A percentile compares a stretch with the other conserved stretches of the same genome.
Evolutionary conservation across 345 rosid species (phyloP).

Genomic region (Citrus trifoliata): DNA sequence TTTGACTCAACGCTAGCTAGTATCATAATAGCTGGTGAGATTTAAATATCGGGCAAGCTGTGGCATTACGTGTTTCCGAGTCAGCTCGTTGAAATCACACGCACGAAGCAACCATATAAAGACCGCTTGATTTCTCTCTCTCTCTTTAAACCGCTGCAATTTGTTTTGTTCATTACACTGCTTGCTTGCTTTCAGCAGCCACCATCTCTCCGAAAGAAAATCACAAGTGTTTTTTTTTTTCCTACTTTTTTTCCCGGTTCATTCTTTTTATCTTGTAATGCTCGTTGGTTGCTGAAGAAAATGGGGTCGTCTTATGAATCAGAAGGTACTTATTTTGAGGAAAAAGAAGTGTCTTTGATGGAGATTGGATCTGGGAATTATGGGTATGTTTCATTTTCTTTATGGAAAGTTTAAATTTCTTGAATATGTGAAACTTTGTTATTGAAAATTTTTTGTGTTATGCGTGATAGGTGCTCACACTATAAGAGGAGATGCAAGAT

Average conservation of each 20-base stretch:
- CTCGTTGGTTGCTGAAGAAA: neutral
- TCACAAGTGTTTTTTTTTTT: neutral
- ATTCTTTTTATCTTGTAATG: neutral
- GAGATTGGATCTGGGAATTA: constrained; percentile 57
- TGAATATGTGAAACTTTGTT: neutral
- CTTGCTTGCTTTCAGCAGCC: neutral
- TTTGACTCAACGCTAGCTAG: neutral
- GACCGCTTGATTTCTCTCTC: neutral
- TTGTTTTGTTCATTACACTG: neutral
- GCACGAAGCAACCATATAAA: neutral
- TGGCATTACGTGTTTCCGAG: neutral
- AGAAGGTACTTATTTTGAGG: constrained; percentile 10
- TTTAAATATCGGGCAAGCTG: constrained; percentile 10
- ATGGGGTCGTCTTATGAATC: constrained; percentile 9
- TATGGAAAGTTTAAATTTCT: neutral
- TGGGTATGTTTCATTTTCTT: constrained; percentile 43
- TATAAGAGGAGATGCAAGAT: constrained; percentile 83
- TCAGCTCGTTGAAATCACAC: constrained; percentile 6
- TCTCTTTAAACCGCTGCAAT: neutral
- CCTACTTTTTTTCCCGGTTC: neutral
- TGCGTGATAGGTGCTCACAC: constrained; percentile 59
- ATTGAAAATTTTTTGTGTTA: neutral
- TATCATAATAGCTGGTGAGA: constrained; percentile 1
- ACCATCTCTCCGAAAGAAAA: neutral
- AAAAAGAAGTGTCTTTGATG: constrained; percentile 11